These are phyloP conservation scores for Penicillium crustosum DNA, from an alignment of 2,329 filamentous ascomycete genomes.

Conservation along the genomic window DNA sequence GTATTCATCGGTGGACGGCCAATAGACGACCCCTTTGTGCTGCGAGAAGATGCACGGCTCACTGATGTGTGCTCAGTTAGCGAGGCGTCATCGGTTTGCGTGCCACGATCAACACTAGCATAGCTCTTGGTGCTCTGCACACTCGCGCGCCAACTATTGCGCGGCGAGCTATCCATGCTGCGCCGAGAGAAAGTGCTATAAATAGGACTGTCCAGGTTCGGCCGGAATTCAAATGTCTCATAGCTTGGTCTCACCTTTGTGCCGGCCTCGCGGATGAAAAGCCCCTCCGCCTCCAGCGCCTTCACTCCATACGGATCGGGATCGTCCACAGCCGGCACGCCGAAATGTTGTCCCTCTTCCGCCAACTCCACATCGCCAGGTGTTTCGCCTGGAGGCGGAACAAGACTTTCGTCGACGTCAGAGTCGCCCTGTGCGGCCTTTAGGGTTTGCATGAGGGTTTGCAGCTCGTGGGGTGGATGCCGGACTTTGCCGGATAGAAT, in stretches of 20 bases:
- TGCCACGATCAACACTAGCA: slow-evolving; percentile 59
- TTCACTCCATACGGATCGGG: slow-evolving; percentile 90
- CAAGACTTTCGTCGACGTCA: slow-evolving; percentile 67
- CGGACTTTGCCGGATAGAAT: slow-evolving; percentile 63
- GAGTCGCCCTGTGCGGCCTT: slow-evolving; percentile 82
- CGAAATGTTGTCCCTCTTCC: slow-evolving; percentile 56
- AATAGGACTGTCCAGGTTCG: slow-evolving; percentile 70
- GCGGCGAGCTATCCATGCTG: slow-evolving; percentile 65
- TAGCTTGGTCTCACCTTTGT: slow-evolving; percentile 70
- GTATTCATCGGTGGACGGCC: slow-evolving; percentile 10
- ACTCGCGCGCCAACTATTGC: slow-evolving; percentile 68
- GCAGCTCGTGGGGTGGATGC: slow-evolving; percentile 56
- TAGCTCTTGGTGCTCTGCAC: slow-evolving; percentile 63
- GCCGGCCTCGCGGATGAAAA: slow-evolving; percentile 89
- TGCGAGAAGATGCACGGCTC: slow-evolving; percentile 37
- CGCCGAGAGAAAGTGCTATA: slow-evolving; percentile 60
- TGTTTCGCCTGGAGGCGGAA: slow-evolving; percentile 67
- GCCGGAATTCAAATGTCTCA: slow-evolving; percentile 79
- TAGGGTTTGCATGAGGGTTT: slow-evolving; percentile 74
- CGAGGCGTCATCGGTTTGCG: slow-evolving; percentile 62
- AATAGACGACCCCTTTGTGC: slow-evolving; percentile 28
- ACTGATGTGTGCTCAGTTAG: slow-evolving; percentile 33
- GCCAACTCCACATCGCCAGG: slow-evolving; percentile 70
- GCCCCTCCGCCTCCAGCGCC: slow-evolving; percentile 77
- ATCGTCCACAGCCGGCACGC: slow-evolving; percentile 74